Percentiles rank a stretch among this genome's conserved stretches.
Evolutionary conservation across 306 rosid species (phyloP).

Genomic region (Senna siamea): DNA sequence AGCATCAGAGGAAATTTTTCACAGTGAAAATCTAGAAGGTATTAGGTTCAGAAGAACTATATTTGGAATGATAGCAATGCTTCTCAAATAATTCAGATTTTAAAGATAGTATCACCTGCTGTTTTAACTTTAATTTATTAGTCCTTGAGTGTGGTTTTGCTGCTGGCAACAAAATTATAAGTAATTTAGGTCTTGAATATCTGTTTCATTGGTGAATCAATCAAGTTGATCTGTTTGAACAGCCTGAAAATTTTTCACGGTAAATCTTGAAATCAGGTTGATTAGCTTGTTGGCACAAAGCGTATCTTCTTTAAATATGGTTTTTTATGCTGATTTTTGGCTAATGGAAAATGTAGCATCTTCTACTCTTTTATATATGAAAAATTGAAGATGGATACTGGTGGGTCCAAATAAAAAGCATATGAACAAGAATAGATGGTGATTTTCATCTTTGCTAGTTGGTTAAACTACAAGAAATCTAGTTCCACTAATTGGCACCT

Average conservation of each 20-base stretch:
- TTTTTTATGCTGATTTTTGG: no score
- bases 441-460: constrained; percentile 9
- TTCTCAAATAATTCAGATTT: background rate
- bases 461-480: constrained; percentile 4
- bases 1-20: background rate
- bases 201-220: constrained; percentile 20
- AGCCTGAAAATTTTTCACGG: background rate
- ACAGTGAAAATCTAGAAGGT: background rate
- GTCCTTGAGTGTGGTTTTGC: background rate
- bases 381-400: background rate
- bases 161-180: background rate
- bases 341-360: background rate
- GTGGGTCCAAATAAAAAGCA: background rate
- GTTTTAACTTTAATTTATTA: background rate
- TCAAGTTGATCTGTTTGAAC: background rate
- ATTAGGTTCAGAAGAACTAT: constrained; percentile 5
- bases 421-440: background rate
- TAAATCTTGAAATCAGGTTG: background rate
- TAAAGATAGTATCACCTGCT: background rate
- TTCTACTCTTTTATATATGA: background rate
- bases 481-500: background rate
- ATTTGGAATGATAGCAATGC: constrained; percentile 7
- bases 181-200: background rate
- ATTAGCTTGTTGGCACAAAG: constrained; percentile 5
- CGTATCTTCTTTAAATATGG: constrained; percentile 11